Evolutionary conservation across 1,284 basidiomycete genomes (phyloP), one percentile per base, ranked within the genome.

Genomic region (Cutaneotrichosporon arboriforme): DNA sequence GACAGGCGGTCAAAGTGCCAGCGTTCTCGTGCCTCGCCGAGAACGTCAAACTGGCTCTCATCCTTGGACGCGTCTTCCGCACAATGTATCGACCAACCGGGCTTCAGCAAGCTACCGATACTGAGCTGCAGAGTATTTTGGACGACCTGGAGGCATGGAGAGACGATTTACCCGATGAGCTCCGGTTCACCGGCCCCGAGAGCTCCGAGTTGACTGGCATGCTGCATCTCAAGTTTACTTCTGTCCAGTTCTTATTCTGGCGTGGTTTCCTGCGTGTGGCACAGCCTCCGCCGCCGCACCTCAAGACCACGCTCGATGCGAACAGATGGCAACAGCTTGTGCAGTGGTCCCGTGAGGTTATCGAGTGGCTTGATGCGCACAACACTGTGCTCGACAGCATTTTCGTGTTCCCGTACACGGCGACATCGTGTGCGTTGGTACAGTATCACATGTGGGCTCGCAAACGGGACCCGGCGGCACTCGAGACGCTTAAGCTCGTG

Each of bases 181-280:
- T 96, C 51, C 80, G 80, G 62, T 94, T 87, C 76, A 61, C 61
- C 2, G 90, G 89, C 1, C 75, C 81, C 2, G 81, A 84, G 9
- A 83, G 83, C 1, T 75, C 81, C 17, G 7, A 46, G 17, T 46
- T 57, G 7, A 36, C 56, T 77, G 91, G 90, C 33, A 78, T 93
- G 51, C 78, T 97, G 21, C 89, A 92, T 72, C 73, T 96, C 51
- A 79, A 88, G 45, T 90, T 88, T 69, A 82, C 86, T n/a, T 88
- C 87, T 63, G 84, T 93, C 39, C 85, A 84, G 31, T 80, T 79
- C 62, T 69, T 80, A 38, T 75, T 92, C 76, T 92, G 87, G 87
- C 84, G 89, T 50, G 87, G 93, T 17, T 96, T 96, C 77, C 91
- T 94, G 87, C 83, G 91, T 50, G 88, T 94, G 70, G 89, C 87